Evolutionary conservation across 1,139 yeast genomes (phyloP).

Genomic region (Pneumocystis murina): DNA sequence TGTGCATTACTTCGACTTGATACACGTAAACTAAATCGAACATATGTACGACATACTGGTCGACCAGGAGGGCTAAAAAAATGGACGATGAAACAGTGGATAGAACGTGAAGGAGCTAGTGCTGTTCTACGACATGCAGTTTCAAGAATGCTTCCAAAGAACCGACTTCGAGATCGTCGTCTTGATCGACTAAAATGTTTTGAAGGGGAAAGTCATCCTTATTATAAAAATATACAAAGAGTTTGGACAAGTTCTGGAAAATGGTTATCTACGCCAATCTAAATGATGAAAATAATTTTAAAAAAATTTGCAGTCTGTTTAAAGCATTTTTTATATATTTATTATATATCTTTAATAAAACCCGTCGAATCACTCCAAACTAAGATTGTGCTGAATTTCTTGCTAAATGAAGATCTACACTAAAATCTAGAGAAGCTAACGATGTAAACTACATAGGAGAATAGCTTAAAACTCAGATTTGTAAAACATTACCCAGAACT

Average conservation of each 20-base stretch:
- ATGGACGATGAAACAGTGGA: slow-evolving; percentile 58
- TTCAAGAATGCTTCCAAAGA: slow-evolving; percentile 90
- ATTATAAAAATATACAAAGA: slow-evolving; percentile 39
- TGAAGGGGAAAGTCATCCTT: slow-evolving; percentile 84
- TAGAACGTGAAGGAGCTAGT: slow-evolving; percentile 67
- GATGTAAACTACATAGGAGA: no score
- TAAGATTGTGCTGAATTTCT: no score
- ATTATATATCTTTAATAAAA: no score
- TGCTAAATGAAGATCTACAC: no score
- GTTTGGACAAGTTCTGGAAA: neutral
- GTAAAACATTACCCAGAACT: no score
- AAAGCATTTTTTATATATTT: no score
- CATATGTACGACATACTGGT: neutral
- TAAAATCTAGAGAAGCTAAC: no score
- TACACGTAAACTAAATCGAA: slow-evolving; percentile 62
- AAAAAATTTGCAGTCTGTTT: no score
- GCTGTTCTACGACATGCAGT: slow-evolving; percentile 78
- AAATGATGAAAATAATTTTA: no score
- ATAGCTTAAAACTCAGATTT: no score
- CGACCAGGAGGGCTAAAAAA: neutral
- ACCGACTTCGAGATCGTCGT: slow-evolving; percentile 63
- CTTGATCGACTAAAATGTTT: slow-evolving; percentile 70
- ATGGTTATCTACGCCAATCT: neutral
- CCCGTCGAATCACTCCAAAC: no score
- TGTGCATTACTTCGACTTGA: slow-evolving; percentile 67